These are phyloP conservation scores for Zygosaccharomyces sapae DNA, from an alignment of 1,139 yeast species.

Conservation along the genomic window DNA sequence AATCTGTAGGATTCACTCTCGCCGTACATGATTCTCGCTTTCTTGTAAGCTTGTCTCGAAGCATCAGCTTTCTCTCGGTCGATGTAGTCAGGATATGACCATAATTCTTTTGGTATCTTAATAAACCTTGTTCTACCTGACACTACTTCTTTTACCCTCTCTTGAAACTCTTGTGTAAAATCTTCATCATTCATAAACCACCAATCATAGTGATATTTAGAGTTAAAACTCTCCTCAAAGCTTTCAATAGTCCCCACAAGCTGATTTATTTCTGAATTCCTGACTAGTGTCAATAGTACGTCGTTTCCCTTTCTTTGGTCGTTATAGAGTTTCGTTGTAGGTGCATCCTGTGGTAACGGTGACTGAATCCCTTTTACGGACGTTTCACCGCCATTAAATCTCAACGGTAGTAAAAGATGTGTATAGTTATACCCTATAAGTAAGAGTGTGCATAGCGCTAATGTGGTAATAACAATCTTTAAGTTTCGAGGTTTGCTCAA, in stretches of 20 bases:
- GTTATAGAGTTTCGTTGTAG: constrained; percentile 3
- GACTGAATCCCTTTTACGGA: background rate
- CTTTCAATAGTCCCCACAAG: constrained; percentile 66
- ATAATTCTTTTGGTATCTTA: constrained; percentile 24
- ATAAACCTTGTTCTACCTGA: constrained; percentile 41
- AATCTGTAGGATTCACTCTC: constrained; percentile 66
- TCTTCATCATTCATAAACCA: constrained; percentile 77
- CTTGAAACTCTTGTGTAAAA: constrained; percentile 60
- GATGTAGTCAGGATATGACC: constrained; percentile 37
- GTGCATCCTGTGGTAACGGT: background rate
- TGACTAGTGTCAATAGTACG: constrained; percentile 70
- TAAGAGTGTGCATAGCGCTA: constrained; percentile 1
- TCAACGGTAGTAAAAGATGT: background rate
- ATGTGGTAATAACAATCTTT: constrained; percentile 2
- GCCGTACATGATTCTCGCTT: constrained; percentile 70
- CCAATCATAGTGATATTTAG: constrained; percentile 89
- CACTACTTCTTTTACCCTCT: constrained; percentile 47
- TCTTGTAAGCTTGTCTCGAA: constrained; percentile 63
- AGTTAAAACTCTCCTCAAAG: constrained; percentile 79
- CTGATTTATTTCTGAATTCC: constrained; percentile 68
- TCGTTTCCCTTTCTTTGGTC: constrained; percentile 47
- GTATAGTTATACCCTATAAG: constrained; percentile 4
- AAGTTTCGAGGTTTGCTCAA: background rate
- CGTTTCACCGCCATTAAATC: background rate
- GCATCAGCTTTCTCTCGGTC: constrained; percentile 44